These are phyloP conservation scores for Ceratonia siliqua DNA, from an alignment of 306 rosid species.

Conservation along the genomic window DNA sequence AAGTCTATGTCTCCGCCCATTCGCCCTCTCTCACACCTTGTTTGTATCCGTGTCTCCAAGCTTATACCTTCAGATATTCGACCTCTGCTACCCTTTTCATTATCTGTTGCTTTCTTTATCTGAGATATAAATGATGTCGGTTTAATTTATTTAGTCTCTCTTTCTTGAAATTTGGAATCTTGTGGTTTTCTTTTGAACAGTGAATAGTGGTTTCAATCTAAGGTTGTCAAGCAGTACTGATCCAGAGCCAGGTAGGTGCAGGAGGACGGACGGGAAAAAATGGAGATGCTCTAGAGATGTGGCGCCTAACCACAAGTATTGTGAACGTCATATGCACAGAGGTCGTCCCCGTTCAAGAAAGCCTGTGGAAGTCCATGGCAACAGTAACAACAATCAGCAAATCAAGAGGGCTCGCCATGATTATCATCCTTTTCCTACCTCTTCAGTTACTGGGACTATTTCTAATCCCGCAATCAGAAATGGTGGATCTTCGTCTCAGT, in stretches of 20 bases:
- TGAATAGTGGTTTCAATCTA: constrained; percentile 54
- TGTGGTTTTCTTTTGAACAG: constrained; percentile 26
- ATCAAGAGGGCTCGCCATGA: constrained; percentile 59
- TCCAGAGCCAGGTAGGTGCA: constrained; percentile 77
- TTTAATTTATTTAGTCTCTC: background rate
- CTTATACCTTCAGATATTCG: constrained; percentile 25
- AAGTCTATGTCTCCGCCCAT: constrained; percentile 31
- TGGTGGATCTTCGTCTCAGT: constrained; percentile 45
- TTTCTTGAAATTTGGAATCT: constrained; percentile 25
- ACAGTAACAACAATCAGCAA: constrained; percentile 22
- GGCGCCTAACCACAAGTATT: constrained; percentile 72
- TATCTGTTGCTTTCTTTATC: constrained; percentile 10
- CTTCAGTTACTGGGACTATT: constrained; percentile 31
- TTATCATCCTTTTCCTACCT: constrained; percentile 32
- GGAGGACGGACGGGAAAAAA: constrained; percentile 85
- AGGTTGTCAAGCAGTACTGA: constrained; percentile 54
- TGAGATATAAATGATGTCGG: background rate
- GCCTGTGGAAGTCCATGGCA: constrained; percentile 82
- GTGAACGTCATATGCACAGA: constrained; percentile 90
- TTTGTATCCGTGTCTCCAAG: background rate
- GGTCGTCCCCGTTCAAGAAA: constrained; percentile 99
- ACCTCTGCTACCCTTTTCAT: constrained; percentile 25
- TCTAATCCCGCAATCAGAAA: constrained; percentile 37
- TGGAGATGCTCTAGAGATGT: constrained; percentile 89
- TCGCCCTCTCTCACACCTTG: background rate